A percentile compares a stretch with the other conserved stretches of the same genome.
Evolutionary conservation across 169 alveolate genomes (phyloP).

Genomic region (Cyclospora cayetanensis): DNA sequence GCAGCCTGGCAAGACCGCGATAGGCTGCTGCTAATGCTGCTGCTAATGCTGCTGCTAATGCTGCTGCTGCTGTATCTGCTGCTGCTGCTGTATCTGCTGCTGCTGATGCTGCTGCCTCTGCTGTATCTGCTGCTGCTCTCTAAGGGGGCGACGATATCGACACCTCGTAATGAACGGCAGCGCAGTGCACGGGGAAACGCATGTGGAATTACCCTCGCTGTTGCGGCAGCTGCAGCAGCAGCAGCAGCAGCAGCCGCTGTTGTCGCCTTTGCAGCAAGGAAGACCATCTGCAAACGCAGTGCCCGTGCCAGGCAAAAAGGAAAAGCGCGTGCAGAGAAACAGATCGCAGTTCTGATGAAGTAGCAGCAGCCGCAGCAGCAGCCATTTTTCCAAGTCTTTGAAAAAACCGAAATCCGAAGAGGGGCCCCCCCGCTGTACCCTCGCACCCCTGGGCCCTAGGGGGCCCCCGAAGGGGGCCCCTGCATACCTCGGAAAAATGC

Average conservation of each 20-base stretch:
- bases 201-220: not conserved
- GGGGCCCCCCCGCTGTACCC: too few species aligned
- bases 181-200: not conserved
- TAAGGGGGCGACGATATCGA: not conserved
- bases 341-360: too few species aligned
- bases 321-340: too few species aligned
- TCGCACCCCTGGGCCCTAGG: too few species aligned
- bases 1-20: not conserved
- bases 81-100: not conserved
- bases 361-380: not conserved
- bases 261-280: not conserved
- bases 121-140: not conserved
- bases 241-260: not conserved
- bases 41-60: not conserved
- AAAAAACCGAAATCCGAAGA: too few species aligned
- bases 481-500: too few species aligned
- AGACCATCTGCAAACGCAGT: not conserved
- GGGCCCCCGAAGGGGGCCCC: too few species aligned
- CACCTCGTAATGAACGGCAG: too few species aligned
- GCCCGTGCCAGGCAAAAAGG: too few species aligned
- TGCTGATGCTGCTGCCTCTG: not conserved
- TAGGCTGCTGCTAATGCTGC: not conserved
- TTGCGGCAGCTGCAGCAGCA: slow-evolving; percentile 5
- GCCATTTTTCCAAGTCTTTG: too few species aligned
- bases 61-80: not conserved